Evolutionary conservation across 768 basidiomycete species (phyloP), one percentile per base, ranked within the genome.

Genomic region (Lactarius hengduanensis): DNA sequence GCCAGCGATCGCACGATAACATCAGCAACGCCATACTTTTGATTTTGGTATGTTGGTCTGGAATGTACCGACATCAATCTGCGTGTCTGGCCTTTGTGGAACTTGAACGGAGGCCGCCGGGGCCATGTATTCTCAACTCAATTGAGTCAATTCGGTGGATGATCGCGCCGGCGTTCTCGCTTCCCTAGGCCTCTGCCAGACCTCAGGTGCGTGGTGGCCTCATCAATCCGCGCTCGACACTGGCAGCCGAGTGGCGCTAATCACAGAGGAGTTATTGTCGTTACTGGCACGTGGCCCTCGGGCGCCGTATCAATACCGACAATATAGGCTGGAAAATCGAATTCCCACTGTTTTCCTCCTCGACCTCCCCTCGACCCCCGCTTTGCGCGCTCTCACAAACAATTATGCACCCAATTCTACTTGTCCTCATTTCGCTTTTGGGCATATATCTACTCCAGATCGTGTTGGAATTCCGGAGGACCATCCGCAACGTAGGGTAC

Each of bases 391-490:
- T 4, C 45, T 53, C 8, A 55, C 41, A 36, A 6, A 55, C 18
- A 6, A 26, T n/a, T 6, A 61, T 66, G 65, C 30, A 28, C 16
- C 2, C 54, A n/a, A 11, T 13, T 13, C 4, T 66, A 22, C 40
- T 45, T 22, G 26, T 32, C 36, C 10, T 26, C 28, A 36, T 61
- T 15, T 57, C 60, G 30, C 9, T 66, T n/a, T 32, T 62, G 3
- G 57, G 30, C n/a, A 1, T 66, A 26, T 28, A 41, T 36, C 4
- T 62, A 10, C 11, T 66, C 16, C 38, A 34, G 22, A n/a, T 18
- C n/a, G 18, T 66, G 11, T 36, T 62, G 38, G 30, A 34, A 54
- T 61, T 66, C n/a, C 56, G 65, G 16, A 66, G 30, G 57, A 22
- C n/a, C n/a, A 28, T 45, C n/a, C 43, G 43, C 50, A 22, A 11